Evolutionary conservation across 192 early-diverging fungal genomes (phyloP).

Genomic region (Coemansia sp.): DNA sequence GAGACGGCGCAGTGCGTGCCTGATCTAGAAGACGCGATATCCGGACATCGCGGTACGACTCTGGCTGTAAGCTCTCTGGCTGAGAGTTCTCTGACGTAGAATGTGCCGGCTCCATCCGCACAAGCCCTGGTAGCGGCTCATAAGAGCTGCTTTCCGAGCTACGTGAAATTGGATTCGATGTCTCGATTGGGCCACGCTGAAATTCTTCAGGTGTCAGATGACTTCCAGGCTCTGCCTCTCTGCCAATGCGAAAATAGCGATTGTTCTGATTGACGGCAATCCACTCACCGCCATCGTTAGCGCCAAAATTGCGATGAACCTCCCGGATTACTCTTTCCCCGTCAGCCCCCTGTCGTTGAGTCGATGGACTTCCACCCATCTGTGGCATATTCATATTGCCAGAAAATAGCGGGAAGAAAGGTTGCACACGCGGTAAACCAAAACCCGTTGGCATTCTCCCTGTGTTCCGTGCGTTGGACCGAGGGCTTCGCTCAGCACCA

Average conservation of each 20-base stretch:
- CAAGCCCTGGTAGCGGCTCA: constrained; percentile 22
- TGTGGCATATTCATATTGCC: neutral
- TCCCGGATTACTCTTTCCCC: constrained; percentile 2
- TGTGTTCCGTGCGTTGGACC: neutral
- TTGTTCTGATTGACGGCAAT: constrained; percentile 2
- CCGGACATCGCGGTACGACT: neutral
- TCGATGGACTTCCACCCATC: neutral
- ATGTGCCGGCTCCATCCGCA: constrained; percentile 2
- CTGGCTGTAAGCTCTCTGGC: neutral
- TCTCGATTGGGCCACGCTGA: constrained; percentile 10
- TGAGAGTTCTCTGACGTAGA: neutral
- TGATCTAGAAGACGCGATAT: neutral
- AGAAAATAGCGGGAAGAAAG: neutral
- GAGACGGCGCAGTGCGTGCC: constrained; percentile 10
- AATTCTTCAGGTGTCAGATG: constrained; percentile 24
- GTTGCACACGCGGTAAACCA: neutral
- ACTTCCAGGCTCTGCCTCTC: constrained; percentile 11
- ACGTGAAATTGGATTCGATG: constrained; percentile 4
- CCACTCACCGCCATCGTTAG: constrained; percentile 36
- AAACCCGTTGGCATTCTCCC: neutral
- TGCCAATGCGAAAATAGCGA: constrained; percentile 13
- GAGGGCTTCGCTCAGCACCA: too few species aligned
- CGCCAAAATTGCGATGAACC: constrained; percentile 28
- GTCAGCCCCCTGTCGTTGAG: neutral
- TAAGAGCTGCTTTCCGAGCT: constrained; percentile 15